A percentile compares a stretch with the other conserved stretches of the same genome.
phyloP scores from a whole-genome alignment of 2,329 filamentous ascomycete genomes.

The Tolypocladium guangdongense region DNA sequence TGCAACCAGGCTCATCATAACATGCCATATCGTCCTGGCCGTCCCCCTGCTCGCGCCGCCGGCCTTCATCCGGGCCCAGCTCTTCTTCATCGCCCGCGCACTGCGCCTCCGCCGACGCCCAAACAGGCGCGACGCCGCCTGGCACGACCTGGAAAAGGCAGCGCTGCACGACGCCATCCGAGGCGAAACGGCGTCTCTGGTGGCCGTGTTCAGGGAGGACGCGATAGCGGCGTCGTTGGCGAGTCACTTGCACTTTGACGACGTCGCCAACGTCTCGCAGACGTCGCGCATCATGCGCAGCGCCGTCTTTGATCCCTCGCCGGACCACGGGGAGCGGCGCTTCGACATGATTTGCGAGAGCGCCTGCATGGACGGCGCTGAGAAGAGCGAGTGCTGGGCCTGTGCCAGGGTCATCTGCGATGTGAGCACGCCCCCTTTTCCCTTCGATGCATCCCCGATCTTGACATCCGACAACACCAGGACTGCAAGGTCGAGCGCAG shows the following conservation, averaged over 20 bases:
- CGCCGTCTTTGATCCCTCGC: not conserved
- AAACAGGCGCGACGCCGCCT: not conserved
- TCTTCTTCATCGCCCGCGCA: not conserved
- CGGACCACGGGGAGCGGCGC: not conserved
- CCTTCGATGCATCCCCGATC: not conserved
- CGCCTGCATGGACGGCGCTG: not conserved
- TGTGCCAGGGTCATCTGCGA: conserved; percentile 6
- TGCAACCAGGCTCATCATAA: not conserved
- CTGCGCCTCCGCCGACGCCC: not conserved
- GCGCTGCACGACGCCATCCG: not conserved
- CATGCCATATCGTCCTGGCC: not conserved
- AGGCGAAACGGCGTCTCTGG: not conserved
- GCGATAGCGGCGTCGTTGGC: conserved; percentile 3
- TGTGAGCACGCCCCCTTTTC: not conserved
- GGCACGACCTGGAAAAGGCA: not conserved
- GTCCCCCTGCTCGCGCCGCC: conserved; percentile 1
- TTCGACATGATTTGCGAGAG: conserved; percentile 5
- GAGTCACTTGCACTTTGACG: conserved; percentile 6
- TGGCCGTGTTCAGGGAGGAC: conserved; percentile 1
- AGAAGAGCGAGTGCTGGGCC: conserved; percentile 9
- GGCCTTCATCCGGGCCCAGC: not conserved
- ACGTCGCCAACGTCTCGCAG: conserved; percentile 6
- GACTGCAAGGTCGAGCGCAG: not conserved
- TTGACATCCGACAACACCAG: not conserved
- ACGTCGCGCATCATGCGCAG: conserved; percentile 4